Base-by-base conservation (phyloP, 768 basidiomycete species). In the Clitopilus passeckerianus region DNA sequence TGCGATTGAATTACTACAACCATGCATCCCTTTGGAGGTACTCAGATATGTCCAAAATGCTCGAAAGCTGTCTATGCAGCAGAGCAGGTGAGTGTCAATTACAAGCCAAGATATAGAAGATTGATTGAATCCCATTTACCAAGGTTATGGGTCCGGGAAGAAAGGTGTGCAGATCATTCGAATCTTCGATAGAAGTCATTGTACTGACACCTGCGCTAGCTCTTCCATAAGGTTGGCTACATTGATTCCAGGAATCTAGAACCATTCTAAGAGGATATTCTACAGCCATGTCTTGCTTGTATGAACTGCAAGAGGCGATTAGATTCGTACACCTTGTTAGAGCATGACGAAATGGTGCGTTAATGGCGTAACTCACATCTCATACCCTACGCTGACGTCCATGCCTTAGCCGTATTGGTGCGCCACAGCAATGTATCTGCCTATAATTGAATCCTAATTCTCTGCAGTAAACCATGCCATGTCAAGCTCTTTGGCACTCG, bases 81-180 rank as follows among this genome's bases (percentile, higher is more conserved):
- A 56, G 93, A 95, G 71, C 91, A 95, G 82, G 90, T 87, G 61
- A 63, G 78, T 70, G 0, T 14, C 5, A 22, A 10, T 34, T 27
- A 14, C 7, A 30, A 30, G 46, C 56, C 34, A 44, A 18, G 18
- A 33, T 30, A 30, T 53, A 30, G 27, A 30, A 30, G 27, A 30
- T 30, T 30, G 27, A 30, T 30, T 30, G 27, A 30, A 30, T 30
- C 27, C n/a, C n/a, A n/a, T n/a, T n/a, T n/a, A 46, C 18, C n/a
- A 50, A 92, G 90, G 84, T 83, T 30, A 85, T 95, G 78, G 93
- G 93, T 18, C 93, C 93, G 57, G 93, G 90, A 22, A 83, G 93
- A 69, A 93, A 89, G 84, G 93, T 92, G 68, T 66, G 82, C 63
- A 53, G 35, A 55, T 34, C 35, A 55, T 22, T 55, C 33, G 54